A percentile compares a stretch with the other conserved stretches of the same genome.
Evolutionary conservation across 352 stramenopile species (phyloP).

Genomic region (Pythium pectinolyticum): DNA sequence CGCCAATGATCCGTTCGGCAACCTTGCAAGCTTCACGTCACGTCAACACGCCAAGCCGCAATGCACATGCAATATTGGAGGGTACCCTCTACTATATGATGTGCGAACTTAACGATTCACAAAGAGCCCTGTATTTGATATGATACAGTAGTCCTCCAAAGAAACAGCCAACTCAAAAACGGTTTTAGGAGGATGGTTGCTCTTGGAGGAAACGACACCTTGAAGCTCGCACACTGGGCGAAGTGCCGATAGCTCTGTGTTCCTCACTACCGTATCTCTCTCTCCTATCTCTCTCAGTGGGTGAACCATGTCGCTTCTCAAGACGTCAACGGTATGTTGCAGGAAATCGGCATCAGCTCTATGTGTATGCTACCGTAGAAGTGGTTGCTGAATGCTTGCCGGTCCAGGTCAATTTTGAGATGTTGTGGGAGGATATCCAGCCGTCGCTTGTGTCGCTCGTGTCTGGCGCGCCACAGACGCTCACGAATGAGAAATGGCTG

Average conservation of each 20-base stretch:
- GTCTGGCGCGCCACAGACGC: conserved; percentile 57
- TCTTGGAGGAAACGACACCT: conserved; percentile 26
- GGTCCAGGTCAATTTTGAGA: conserved; percentile 81
- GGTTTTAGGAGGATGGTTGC: conserved; percentile 26
- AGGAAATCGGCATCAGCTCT: background rate
- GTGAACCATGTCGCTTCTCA: conserved; percentile 74
- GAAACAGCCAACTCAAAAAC: conserved; percentile 11
- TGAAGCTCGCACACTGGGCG: conserved; percentile 25
- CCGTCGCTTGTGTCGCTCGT: conserved; percentile 72
- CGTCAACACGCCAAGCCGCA: conserved; percentile 4
- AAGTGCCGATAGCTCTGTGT: too few relatives aligned
- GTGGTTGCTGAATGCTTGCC: background rate
- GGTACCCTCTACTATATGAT: background rate
- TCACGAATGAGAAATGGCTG: conserved; percentile 85
- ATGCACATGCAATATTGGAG: background rate
- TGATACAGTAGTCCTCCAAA: background rate
- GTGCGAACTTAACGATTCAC: background rate
- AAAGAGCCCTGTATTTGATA: background rate
- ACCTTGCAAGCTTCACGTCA: too few relatives aligned
- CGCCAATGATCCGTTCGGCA: too few relatives aligned
- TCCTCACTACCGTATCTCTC: too few relatives aligned
- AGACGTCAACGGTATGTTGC: conserved; percentile 68
- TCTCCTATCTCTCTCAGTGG: background rate
- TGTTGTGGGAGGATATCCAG: conserved; percentile 83
- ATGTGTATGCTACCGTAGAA: background rate